These are phyloP conservation scores for Aureobasidium sp. DNA, from an alignment of 2,329 filamentous ascomycete species.

Conservation along the genomic window DNA sequence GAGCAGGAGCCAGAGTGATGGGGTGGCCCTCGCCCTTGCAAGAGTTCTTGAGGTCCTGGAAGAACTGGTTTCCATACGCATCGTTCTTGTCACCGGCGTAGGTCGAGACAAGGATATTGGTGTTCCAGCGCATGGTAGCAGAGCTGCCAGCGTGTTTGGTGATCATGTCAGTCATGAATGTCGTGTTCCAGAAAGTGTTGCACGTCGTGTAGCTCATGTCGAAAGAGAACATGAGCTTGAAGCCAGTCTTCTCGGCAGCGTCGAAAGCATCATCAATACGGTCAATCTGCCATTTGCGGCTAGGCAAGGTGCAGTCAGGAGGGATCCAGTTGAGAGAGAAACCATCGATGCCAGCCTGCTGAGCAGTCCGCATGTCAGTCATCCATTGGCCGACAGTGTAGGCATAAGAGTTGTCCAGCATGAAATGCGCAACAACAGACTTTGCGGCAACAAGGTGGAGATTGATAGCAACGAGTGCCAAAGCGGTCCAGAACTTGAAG, in stretches of 20 bases:
- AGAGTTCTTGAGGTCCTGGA: constrained; percentile 27
- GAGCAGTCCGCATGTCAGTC: constrained; percentile 26
- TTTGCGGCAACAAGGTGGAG: constrained; percentile 23
- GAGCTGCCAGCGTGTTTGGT: constrained; percentile 26
- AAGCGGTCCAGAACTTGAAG: background rate
- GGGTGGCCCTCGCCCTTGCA: constrained; percentile 24
- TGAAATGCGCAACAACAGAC: constrained; percentile 30
- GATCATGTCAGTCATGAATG: constrained; percentile 29
- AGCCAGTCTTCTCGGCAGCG: constrained; percentile 27
- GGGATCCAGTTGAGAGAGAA: constrained; percentile 33
- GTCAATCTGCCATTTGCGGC: constrained; percentile 27
- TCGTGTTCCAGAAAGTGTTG: constrained; percentile 30
- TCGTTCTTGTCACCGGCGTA: constrained; percentile 28
- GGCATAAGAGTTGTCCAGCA: constrained; percentile 29
- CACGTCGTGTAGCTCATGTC: constrained; percentile 32
- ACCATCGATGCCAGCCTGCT: constrained; percentile 30
- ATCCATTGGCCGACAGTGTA: constrained; percentile 28
- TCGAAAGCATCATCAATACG: constrained; percentile 30
- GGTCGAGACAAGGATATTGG: constrained; percentile 30
- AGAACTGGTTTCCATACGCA: constrained; percentile 30
- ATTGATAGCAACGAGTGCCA: constrained; percentile 19
- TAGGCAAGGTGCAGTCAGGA: constrained; percentile 25
- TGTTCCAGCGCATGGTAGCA: constrained; percentile 30
- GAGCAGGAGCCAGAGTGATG: constrained; percentile 28
- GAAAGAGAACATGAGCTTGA: constrained; percentile 32